Percentiles rank a stretch among this genome's conserved stretches.
Conservation (phyloP, 2,329 filamentous ascomycete genomes). For the Xylaria sp. region DNA sequence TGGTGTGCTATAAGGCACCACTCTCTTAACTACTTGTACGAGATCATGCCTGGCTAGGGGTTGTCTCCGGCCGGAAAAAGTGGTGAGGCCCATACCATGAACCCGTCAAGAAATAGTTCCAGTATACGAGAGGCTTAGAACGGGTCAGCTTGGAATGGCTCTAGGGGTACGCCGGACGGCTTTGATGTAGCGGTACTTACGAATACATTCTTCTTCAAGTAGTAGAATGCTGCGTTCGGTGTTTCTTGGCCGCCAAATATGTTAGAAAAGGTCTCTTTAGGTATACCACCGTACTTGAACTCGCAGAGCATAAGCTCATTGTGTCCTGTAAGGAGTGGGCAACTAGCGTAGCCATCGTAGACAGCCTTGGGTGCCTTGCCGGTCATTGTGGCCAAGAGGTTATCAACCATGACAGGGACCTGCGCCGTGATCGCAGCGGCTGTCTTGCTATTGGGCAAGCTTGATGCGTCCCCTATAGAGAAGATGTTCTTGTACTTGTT, state of each 20-base stretch:
- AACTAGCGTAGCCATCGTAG: constrained; percentile 60
- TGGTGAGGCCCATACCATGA: constrained; percentile 39
- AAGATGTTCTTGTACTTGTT: constrained; percentile 54
- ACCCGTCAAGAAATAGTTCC: constrained; percentile 47
- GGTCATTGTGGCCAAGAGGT: constrained; percentile 53
- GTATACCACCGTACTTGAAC: constrained; percentile 60
- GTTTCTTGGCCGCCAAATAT: constrained; percentile 53
- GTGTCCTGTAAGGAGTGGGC: constrained; percentile 58
- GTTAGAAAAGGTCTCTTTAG: constrained; percentile 57
- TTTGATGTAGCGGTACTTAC: constrained; percentile 41
- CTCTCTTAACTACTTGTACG: background rate
- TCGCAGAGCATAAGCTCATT: constrained; percentile 59
- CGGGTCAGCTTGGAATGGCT: background rate
- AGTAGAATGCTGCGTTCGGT: constrained; percentile 54
- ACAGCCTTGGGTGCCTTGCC: constrained; percentile 49
- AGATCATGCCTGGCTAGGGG: background rate
- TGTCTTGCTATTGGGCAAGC: constrained; percentile 57
- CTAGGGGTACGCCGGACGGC: background rate
- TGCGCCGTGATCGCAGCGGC: constrained; percentile 59
- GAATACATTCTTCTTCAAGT: constrained; percentile 60
- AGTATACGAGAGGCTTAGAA: constrained; percentile 47
- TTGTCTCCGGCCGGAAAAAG: constrained; percentile 36
- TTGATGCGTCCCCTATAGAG: constrained; percentile 55
- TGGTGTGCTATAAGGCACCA: no score
- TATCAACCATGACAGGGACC: constrained; percentile 57